phyloP scores from a whole-genome alignment of 257 asterid species.

The Nicotiana tabacum region DNA sequence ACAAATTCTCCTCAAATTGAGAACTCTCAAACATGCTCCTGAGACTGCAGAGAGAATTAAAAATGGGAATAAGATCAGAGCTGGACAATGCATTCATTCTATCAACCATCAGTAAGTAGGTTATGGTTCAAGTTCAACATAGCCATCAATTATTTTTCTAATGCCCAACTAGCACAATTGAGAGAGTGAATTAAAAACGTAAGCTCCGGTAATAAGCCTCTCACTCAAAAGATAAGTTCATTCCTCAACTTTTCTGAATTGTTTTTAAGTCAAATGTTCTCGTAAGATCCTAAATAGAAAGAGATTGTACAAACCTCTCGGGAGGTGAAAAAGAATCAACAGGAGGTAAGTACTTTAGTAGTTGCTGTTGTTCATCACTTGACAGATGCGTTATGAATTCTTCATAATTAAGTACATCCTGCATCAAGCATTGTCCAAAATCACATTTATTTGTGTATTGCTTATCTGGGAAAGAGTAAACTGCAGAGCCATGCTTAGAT shows the following conservation, averaged over 20 bases:
- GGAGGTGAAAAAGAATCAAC: slow-evolving; percentile 42
- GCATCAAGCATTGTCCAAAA: slow-evolving; percentile 15
- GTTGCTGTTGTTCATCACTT: slow-evolving; percentile 52
- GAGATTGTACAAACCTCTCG: slow-evolving; percentile 41
- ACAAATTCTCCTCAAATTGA: slow-evolving; percentile 54
- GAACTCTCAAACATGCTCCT: slow-evolving; percentile 58
- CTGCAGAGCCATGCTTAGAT: not conserved
- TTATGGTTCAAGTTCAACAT: not conserved
- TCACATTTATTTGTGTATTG: not conserved
- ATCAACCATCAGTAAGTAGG: not conserved
- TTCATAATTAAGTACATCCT: slow-evolving; percentile 60
- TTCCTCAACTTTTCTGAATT: not conserved
- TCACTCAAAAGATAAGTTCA: not conserved
- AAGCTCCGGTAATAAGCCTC: not conserved
- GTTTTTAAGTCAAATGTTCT: not conserved
- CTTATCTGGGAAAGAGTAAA: not conserved
- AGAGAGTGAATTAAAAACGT: not conserved
- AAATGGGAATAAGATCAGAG: not conserved
- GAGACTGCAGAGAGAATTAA: slow-evolving; percentile 34
- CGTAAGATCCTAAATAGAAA: not conserved
- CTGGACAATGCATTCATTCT: not conserved
- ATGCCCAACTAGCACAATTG: not conserved
- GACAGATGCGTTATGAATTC: slow-evolving; percentile 44
- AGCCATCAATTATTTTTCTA: not conserved
- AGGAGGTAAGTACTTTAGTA: slow-evolving; percentile 59